Conservation (phyloP, 2,329 filamentous ascomycete species). For the Zymoseptoria tritici region DNA sequence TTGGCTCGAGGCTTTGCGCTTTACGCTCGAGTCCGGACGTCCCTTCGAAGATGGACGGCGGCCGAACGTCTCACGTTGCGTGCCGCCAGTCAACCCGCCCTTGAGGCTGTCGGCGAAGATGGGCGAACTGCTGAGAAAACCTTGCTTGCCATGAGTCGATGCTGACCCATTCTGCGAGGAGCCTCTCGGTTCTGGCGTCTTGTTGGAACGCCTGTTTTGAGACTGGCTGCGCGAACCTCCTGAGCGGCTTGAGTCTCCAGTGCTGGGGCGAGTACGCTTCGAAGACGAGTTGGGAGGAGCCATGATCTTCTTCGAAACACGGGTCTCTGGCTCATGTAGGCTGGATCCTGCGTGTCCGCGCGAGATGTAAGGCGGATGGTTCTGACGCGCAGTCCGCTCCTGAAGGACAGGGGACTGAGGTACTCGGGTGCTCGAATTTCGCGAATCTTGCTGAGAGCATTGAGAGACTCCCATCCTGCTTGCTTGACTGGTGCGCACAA, state of each 20-base stretch:
- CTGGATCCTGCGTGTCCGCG: not conserved
- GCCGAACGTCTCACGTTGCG: not conserved
- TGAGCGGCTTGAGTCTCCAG: not conserved
- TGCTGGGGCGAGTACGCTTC: slow-evolving; percentile 13
- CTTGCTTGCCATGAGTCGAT: not conserved
- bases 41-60: not conserved
- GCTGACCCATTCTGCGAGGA: not conserved
- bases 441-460: not conserved
- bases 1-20: slow-evolving; percentile 19
- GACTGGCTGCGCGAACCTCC: not conserved
- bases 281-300: slow-evolving; percentile 23
- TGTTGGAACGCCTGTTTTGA: not conserved
- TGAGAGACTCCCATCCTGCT: not conserved
- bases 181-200: slow-evolving; percentile 9
- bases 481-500: not conserved
- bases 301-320: slow-evolving; percentile 13
- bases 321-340: not conserved
- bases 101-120: slow-evolving; percentile 10
- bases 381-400: not conserved
- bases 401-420: not conserved
- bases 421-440: not conserved
- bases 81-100: not conserved
- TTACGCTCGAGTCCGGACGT: not conserved
- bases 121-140: slow-evolving; percentile 18
- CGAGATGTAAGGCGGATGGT: not conserved